phyloP scores from a whole-genome alignment of 805 yeast species.

The Kodamaea neixiangensis region DNA sequence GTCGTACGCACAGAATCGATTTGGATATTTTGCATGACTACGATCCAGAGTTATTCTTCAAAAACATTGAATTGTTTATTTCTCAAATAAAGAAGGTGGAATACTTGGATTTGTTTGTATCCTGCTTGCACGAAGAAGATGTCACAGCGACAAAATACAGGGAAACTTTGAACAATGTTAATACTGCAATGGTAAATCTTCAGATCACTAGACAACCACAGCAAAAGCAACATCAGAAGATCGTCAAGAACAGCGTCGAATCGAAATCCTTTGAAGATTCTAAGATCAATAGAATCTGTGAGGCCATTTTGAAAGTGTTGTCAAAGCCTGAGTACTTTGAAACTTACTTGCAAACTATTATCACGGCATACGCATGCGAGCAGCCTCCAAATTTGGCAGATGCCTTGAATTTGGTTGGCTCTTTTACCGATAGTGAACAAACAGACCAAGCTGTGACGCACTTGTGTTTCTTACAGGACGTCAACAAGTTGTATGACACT shows the following conservation, averaged over 20 bases:
- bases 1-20: constrained; percentile 90
- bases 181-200: constrained; percentile 11
- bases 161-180: constrained; percentile 53
- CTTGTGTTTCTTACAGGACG: constrained; percentile 87
- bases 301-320: constrained; percentile 61
- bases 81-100: constrained; percentile 71
- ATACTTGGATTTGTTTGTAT: constrained; percentile 81
- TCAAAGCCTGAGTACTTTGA: constrained; percentile 50
- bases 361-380: constrained; percentile 92
- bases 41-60: constrained; percentile 66
- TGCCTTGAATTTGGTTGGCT: constrained; percentile 67
- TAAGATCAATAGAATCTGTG: constrained; percentile 78
- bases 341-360: constrained; percentile 69
- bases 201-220: constrained; percentile 14
- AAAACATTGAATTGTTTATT: constrained; percentile 66
- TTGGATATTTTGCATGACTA: constrained; percentile 88
- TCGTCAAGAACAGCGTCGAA: constrained; percentile 41
- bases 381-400: constrained; percentile 80
- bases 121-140: constrained; percentile 84
- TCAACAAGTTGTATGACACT: constrained; percentile 73
- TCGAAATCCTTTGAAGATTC: constrained; percentile 41
- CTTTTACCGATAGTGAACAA: constrained; percentile 48
- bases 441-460: constrained; percentile 70
- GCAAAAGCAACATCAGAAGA: constrained; percentile 30
- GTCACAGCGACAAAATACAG: constrained; percentile 78